Evolutionary conservation across 2,329 filamentous ascomycete species (phyloP), one percentile per base, ranked within the genome.

Genomic region (Fusarium mexicanum): DNA sequence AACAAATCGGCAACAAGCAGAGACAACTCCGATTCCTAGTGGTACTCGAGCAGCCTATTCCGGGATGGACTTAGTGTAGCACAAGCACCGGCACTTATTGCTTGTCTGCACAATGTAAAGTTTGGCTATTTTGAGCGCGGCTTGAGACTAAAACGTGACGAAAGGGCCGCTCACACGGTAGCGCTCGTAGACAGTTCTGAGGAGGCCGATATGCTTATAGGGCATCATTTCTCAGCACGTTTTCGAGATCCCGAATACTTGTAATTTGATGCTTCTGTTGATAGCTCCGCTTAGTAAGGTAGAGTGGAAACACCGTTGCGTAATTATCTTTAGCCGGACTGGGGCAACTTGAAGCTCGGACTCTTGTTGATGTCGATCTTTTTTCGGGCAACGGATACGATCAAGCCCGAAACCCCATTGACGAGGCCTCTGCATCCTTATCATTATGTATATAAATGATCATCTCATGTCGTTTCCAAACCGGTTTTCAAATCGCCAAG

Each of bases 401-500:
- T 1, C 3, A 18, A 51, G 4, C 22, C 48, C 48, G 48, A 35
- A 51, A 35, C 7, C 8, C 11, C 16, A 14, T 35, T 51, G 8
- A 35, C 8, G 22, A 51, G 31, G 31, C 22, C 22, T 35, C 31
- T 51, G 31, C 31, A 6, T 2, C 22, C 6, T 0, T 0, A 5
- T 14, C 5, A 24, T 3, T 18, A 8, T 7, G 22, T 4, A 9
- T 33, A 51, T 51, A 35, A 8, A 50, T 24, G 2, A 6, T 14
- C 0, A 8, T 51, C 48, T 24, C 11, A 14, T 33, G 16, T 1
- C 4, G 8, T 14, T 24, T 5, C 0, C 14, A 24, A 4, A 0
- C 10, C 6, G 3, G 6, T 3, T 10, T 8, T 12, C 3, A 37
- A 17, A 22, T 8, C 24, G 29, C 2, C 13, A 26, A 29, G 3